These are phyloP conservation scores for Wickerhamiella nectarea DNA, from an alignment of 805 yeast genomes.

Conservation along the genomic window DNA sequence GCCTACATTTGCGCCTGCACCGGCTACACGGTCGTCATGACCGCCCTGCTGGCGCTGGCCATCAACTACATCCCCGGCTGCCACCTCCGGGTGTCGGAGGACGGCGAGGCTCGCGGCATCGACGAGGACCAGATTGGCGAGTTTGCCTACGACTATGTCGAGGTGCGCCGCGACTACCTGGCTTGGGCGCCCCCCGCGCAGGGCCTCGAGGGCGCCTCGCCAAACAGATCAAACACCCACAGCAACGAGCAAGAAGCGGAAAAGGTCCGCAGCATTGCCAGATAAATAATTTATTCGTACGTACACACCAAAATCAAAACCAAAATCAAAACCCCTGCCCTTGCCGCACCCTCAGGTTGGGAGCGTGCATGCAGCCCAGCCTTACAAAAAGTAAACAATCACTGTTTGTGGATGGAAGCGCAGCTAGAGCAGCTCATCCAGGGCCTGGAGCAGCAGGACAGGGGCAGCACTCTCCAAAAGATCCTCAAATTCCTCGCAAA, in stretches of 20 bases:
- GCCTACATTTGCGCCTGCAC: slow-evolving; percentile 64
- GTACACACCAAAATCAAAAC: background rate
- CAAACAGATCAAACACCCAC: background rate
- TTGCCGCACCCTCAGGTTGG: too few relatives aligned
- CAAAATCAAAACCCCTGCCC: too few relatives aligned
- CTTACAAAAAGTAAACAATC: slow-evolving; percentile 6
- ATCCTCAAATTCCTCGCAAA: background rate
- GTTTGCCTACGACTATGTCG: slow-evolving; percentile 97
- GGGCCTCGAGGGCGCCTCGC: slow-evolving; percentile 6
- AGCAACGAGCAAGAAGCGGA: slow-evolving; percentile 4
- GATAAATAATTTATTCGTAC: background rate
- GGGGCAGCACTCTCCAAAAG: background rate
- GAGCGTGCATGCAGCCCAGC: too few relatives aligned
- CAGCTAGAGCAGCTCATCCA: background rate
- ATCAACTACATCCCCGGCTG: slow-evolving; percentile 72
- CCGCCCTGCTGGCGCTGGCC: slow-evolving; percentile 60
- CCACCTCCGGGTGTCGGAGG: slow-evolving; percentile 64
- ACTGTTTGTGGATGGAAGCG: slow-evolving; percentile 1
- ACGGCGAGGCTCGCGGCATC: slow-evolving; percentile 77
- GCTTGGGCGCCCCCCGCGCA: slow-evolving; percentile 30
- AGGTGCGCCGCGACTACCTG: slow-evolving; percentile 74
- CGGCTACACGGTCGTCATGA: slow-evolving; percentile 64
- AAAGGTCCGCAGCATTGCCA: slow-evolving; percentile 1
- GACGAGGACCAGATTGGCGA: slow-evolving; percentile 98
- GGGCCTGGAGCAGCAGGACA: slow-evolving; percentile 1